phyloP scores from a whole-genome alignment of 2,329 filamentous ascomycete species.

The Colletotrichum shisoi region DNA sequence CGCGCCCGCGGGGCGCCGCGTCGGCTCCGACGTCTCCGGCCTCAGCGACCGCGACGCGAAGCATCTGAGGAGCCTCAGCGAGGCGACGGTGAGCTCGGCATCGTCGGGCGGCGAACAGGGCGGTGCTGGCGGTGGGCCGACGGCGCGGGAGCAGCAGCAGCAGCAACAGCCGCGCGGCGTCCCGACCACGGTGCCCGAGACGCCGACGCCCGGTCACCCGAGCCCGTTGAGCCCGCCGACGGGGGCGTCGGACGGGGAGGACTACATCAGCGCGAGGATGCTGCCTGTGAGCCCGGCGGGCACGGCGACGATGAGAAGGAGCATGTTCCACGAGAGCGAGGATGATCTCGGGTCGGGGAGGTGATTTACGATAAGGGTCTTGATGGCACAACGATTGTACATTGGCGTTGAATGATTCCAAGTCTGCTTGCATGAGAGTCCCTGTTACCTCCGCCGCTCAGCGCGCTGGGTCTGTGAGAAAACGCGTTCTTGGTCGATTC shows the following conservation, averaged over 20 bases:
- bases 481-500: too few species aligned
- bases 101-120: constrained; percentile 25
- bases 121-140: neutral
- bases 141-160: constrained; percentile 3
- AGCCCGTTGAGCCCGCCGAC: constrained; percentile 44
- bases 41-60: constrained; percentile 52
- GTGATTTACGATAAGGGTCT: neutral
- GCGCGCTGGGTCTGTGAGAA: too few species aligned
- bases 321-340: constrained; percentile 53
- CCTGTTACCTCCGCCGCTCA: too few species aligned
- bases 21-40: constrained; percentile 53
- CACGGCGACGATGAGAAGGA: constrained; percentile 47
- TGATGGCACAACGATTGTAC: rapidly evolving
- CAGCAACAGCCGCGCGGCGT: constrained; percentile 13
- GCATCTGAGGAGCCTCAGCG: constrained; percentile 55
- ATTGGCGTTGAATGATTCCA: neutral
- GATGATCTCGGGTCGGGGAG: constrained; percentile 46
- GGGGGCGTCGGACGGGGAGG: constrained; percentile 41
- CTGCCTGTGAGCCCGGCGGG: constrained; percentile 34
- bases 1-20: constrained; percentile 37
- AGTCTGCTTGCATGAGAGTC: neutral
- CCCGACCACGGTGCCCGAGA: constrained; percentile 32
- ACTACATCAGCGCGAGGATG: constrained; percentile 43
- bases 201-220: constrained; percentile 28
- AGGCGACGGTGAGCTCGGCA: constrained; percentile 51